These are phyloP conservation scores for Vitis rupestris DNA, from an alignment of 164 flowering plant genomes.

Conservation along the genomic window DNA sequence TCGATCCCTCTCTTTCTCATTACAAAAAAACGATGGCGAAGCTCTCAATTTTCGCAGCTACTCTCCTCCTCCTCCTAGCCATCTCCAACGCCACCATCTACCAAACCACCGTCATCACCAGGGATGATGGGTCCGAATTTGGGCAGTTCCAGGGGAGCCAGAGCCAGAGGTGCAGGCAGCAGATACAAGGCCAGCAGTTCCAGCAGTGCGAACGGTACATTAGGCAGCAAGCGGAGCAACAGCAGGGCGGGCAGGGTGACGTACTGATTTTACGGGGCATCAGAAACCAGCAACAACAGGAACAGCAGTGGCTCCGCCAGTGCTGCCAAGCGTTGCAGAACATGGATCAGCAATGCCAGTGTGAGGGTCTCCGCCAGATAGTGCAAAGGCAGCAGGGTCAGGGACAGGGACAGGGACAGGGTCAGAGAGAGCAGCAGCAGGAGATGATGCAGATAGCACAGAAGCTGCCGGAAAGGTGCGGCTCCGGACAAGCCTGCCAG, in stretches of 20 bases:
- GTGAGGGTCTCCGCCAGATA: neutral
- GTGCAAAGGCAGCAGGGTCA: neutral
- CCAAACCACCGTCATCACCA: slow-evolving; percentile 16
- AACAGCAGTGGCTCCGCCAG: neutral
- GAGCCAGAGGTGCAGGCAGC: slow-evolving; percentile 7
- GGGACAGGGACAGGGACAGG: neutral
- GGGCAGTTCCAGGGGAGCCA: neutral
- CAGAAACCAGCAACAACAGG: neutral
- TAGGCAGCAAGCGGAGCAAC: neutral
- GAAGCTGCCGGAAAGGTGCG: neutral
- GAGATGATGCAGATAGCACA: neutral
- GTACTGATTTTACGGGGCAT: neutral
- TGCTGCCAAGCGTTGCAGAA: slow-evolving; percentile 13
- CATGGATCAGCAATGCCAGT: neutral
- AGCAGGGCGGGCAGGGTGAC: neutral
- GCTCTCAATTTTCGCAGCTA: neutral
- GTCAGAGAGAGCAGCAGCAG: neutral
- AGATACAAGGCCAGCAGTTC: slow-evolving; percentile 2
- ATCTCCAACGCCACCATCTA: slow-evolving; percentile 7
- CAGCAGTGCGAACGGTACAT: slow-evolving; percentile 4
- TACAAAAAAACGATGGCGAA: slow-evolving; percentile 4
- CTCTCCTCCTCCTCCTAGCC: slow-evolving; percentile 1
- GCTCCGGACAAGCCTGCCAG: neutral
- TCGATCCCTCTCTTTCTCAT: neutral
- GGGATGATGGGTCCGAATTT: neutral